Evolutionary conservation across 768 basidiomycete genomes (phyloP), one percentile per base, ranked within the genome.

Genomic region (Mycena vulgaris): DNA sequence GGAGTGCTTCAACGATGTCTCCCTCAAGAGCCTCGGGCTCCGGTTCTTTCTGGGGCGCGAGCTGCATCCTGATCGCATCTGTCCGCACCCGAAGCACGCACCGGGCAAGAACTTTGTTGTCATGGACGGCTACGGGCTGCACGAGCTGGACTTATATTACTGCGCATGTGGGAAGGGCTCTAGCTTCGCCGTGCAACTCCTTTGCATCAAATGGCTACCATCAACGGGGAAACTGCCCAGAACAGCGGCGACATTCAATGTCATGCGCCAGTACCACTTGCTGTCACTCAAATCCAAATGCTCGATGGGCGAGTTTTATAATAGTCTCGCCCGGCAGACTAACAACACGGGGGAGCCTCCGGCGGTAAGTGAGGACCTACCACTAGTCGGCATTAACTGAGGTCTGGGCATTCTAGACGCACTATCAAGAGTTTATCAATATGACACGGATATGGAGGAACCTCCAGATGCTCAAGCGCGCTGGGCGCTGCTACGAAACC

Each of bases 371-470:
- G 6, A 13, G 11, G n/a, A 7, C 14, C 2, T 35, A 8, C 31
- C 2, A 3, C n/a, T 6, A 13, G 14, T 58, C 19, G 33, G 30
- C 1, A 27, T 23, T 27, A 19, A 51, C 53, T n/a, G 28, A 31
- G 28, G 16, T 33, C 23, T 11, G n/a, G n/a, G n/a, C n/a, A n/a
- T n/a, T n/a, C n/a, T 47, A 68, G 70, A 8, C 42, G 9, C 70
- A 66, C 13, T 77, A 77, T 7, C n/a, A 72, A 14, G 67, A 65
- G 21, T 74, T 77, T 28, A 40, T 72, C 16, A 42, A 62, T 5
- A 71, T 76, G 13, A 25, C 71, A 19, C 49, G 59, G 0, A 37
- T 75, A 55, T 78, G 74, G 75, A 58, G 70, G 76, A 76, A n/a
- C n/a, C n/a, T n/a, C n/a, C n/a, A n/a, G n/a, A n/a, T n/a, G n/a